These are phyloP conservation scores for Neofusicoccum cordaticola DNA, from an alignment of 2,329 filamentous ascomycete genomes.

Conservation along the genomic window DNA sequence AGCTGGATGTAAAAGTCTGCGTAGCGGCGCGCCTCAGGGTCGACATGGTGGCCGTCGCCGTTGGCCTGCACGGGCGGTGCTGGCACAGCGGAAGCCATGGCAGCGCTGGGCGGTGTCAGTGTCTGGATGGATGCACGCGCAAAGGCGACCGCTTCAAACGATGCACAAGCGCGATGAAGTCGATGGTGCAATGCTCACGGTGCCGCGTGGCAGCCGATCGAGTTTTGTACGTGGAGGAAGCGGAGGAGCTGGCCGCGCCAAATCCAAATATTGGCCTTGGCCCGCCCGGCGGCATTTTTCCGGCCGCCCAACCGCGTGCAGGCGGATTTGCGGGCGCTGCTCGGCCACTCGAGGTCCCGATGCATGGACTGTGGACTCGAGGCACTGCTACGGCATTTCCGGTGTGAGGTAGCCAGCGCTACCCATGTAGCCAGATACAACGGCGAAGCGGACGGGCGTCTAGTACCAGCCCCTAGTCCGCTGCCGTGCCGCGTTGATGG, in stretches of 20 bases:
- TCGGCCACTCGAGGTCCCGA: too few relatives aligned
- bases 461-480: too few relatives aligned
- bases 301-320: background rate
- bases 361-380: too few relatives aligned
- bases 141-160: background rate
- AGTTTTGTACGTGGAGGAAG: slow-evolving; percentile 4
- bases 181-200: slow-evolving; percentile 11
- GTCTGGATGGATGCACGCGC: background rate
- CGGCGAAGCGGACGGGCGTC: too few relatives aligned
- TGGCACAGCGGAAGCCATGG: slow-evolving; percentile 17
- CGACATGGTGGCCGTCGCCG: slow-evolving; percentile 34
- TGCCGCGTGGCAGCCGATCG: slow-evolving; percentile 5
- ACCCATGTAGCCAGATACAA: too few relatives aligned
- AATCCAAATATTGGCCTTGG: slow-evolving; percentile 10
- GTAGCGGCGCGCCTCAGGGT: slow-evolving; percentile 39
- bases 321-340: too few relatives aligned
- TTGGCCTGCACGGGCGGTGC: slow-evolving; percentile 29
- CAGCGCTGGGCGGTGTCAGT: slow-evolving; percentile 7
- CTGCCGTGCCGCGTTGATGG: too few relatives aligned
- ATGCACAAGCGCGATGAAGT: background rate
- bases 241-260: background rate
- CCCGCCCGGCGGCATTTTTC: background rate
- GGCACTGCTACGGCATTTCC: too few relatives aligned
- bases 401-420: too few relatives aligned
- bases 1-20: slow-evolving; percentile 69